Evolutionary conservation across 2,329 filamentous ascomycete genomes (phyloP).

Genomic region (Rutstroemia sp.): DNA sequence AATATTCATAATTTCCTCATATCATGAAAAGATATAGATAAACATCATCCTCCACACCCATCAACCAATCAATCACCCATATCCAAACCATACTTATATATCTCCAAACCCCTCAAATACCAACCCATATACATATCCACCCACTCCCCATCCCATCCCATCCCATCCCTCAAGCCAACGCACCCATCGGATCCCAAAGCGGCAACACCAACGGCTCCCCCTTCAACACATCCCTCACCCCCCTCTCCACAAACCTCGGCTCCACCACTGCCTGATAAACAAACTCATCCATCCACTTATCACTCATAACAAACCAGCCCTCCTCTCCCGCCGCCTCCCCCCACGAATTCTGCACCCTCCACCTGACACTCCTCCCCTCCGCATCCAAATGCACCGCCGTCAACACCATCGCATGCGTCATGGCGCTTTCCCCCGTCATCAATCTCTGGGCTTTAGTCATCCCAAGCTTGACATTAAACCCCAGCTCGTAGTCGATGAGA

Average conservation of each 20-base stretch:
- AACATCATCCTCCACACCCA: no score
- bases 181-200: conserved; percentile 76
- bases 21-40: no score
- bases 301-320: conserved; percentile 86
- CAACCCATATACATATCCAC: no score
- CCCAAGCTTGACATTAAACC: conserved; percentile 69
- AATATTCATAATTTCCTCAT: no score
- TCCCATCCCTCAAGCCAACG: conserved; percentile 45
- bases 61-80: no score
- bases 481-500: conserved; percentile 72
- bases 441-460: conserved; percentile 72
- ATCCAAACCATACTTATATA: no score
- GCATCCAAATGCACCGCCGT: conserved; percentile 75
- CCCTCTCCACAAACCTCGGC: conserved; percentile 55
- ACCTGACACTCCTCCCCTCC: conserved; percentile 59
- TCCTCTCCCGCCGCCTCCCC: conserved; percentile 61
- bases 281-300: conserved; percentile 73
- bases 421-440: conserved; percentile 65
- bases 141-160: no score
- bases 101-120: no score
- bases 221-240: conserved; percentile 38
- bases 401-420: conserved; percentile 92
- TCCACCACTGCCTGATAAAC: conserved; percentile 83
- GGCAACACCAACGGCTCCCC: conserved; percentile 31
- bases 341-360: conserved; percentile 88